phyloP scores from a whole-genome alignment of 73 alveolate genomes.

The Paramecium caudatum region DNA sequence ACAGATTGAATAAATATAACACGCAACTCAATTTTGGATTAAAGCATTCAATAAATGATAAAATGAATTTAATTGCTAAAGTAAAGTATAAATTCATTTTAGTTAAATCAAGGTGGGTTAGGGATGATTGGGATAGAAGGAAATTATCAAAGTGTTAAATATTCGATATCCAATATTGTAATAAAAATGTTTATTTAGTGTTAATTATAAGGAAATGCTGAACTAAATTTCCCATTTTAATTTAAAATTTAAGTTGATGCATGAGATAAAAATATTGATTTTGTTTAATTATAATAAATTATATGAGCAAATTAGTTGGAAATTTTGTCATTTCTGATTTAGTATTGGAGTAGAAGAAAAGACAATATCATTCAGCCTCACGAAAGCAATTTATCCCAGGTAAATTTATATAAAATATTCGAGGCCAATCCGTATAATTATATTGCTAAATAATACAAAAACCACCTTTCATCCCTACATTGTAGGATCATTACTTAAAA shows the following conservation, averaged over 20 bases:
- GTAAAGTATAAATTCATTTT: neutral
- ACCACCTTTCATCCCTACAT: neutral
- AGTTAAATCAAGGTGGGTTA: constrained; percentile 12
- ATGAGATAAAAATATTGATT: too few relatives aligned
- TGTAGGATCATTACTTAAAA: neutral
- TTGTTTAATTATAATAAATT: too few relatives aligned
- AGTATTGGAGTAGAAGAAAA: too few relatives aligned
- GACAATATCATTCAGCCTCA: too few relatives aligned
- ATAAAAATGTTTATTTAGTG: neutral
- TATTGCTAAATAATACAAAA: neutral
- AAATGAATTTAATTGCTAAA: neutral
- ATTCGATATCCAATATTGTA: neutral
- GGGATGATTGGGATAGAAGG: constrained; percentile 24
- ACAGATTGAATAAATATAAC: neutral
- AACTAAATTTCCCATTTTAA: neutral
- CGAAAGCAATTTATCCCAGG: too few relatives aligned
- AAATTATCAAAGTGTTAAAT: neutral
- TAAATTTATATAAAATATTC: neutral
- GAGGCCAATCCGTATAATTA: neutral
- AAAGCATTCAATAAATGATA: neutral
- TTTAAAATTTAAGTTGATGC: neutral
- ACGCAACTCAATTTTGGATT: constrained; percentile 2
- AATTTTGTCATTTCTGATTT: too few relatives aligned
- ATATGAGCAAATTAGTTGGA: too few relatives aligned
- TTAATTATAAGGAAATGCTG: neutral